These are phyloP conservation scores for Heliamphora exappendiculata DNA, from an alignment of 148 eudicot species.

Conservation along the genomic window DNA sequence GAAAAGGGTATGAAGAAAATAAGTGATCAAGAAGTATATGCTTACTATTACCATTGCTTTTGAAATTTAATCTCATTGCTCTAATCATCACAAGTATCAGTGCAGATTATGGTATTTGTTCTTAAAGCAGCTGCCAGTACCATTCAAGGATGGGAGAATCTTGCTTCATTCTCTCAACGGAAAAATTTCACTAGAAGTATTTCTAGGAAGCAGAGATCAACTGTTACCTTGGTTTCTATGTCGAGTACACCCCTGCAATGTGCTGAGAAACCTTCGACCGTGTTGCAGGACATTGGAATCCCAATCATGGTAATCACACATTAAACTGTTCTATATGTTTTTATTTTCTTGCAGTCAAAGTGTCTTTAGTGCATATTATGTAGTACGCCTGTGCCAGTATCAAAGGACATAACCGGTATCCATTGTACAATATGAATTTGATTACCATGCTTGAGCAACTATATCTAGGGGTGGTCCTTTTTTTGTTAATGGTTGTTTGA, in stretches of 20 bases:
- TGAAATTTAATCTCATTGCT: not conserved
- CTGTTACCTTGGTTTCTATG: slow-evolving; percentile 10
- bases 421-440: no score
- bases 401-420: no score
- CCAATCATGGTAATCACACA: slow-evolving; percentile 27
- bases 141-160: slow-evolving; percentile 8
- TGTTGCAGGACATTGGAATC: slow-evolving; percentile 20
- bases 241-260: slow-evolving; percentile 13
- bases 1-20: no score
- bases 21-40: no score
- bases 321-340: no score
- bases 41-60: no score
- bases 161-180: slow-evolving; percentile 11
- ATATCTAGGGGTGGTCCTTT: no score
- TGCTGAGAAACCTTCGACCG: slow-evolving; percentile 18
- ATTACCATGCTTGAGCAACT: no score
- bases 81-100: not conserved
- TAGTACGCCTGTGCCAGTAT: no score
- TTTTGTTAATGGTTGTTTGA: no score
- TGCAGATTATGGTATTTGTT: slow-evolving; percentile 29
- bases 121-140: slow-evolving; percentile 15
- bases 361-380: no score
- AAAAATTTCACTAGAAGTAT: not conserved
- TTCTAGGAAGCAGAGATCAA: slow-evolving; percentile 5
- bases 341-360: no score